These are phyloP conservation scores for Aspergillus cristatus DNA, from an alignment of 495 filamentous ascomycete species.

Conservation along the genomic window DNA sequence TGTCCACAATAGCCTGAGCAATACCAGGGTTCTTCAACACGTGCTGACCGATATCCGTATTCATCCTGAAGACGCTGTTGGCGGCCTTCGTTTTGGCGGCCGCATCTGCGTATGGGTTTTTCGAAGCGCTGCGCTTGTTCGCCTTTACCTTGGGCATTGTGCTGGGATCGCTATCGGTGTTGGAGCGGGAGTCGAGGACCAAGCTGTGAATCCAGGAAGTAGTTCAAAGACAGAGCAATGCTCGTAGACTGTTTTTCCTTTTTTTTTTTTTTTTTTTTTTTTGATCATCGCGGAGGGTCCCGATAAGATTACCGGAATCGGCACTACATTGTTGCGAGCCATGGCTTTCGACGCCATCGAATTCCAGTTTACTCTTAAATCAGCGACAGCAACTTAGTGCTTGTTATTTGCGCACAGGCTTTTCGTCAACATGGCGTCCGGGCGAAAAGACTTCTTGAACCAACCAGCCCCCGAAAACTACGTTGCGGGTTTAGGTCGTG, in stretches of 20 bases:
- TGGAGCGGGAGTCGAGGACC: neutral
- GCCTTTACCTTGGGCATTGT: slow-evolving; percentile 31
- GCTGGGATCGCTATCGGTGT: neutral
- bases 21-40: slow-evolving; percentile 94
- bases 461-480: slow-evolving; percentile 96
- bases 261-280: neutral
- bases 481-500: slow-evolving; percentile 93
- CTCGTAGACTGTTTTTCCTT: neutral
- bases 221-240: neutral
- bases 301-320: slow-evolving; percentile 37
- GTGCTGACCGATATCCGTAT: slow-evolving; percentile 80
- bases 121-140: slow-evolving; percentile 49
- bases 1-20: slow-evolving; percentile 77
- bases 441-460: slow-evolving; percentile 81
- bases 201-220: neutral
- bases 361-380: too few species aligned
- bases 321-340: slow-evolving; percentile 20
- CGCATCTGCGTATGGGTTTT: slow-evolving; percentile 47
- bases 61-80: slow-evolving; percentile 85
- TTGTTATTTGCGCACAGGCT: neutral
- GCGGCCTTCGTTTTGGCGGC: slow-evolving; percentile 43
- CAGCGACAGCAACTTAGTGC: neutral
- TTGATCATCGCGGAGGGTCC: slow-evolving; percentile 4
- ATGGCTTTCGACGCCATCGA: neutral
- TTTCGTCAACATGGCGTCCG: slow-evolving; percentile 51